Base-by-base conservation (phyloP, 805 yeast species). In the Wickerhamiella domercqiae region DNA sequence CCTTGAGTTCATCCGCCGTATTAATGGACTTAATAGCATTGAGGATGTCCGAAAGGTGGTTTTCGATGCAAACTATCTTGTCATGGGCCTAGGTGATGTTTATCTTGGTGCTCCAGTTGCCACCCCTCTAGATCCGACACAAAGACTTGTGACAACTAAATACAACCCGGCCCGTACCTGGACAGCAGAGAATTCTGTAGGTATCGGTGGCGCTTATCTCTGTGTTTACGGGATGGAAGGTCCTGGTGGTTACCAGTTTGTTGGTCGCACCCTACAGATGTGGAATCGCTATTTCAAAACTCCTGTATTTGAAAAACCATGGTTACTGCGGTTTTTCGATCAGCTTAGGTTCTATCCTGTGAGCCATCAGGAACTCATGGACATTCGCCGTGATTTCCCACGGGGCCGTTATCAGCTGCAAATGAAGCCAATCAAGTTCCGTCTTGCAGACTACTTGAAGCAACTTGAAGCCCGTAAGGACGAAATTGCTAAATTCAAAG, bases 91-190 rank as follows among this genome's bases (percentile, higher is more conserved):
- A 38, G 97, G 96, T 54, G 97, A 87, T 60, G 96, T 87, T 20
- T 86, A 84, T 63, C 66, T 87, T 50, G 96, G 96, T 34, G 95
- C 97, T 4, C 97, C 97, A 21, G 84, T 95, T 66, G 96, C 96
- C 2, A 93, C 86, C 48, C 96, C 97, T 30, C 69, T 86, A 49
- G 96, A 87, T 57, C 97, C 97, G 40, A 75, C 95, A 54, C 95
- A 84, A 50, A 70, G 95, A 54, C 69, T 83, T 42, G 62, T 86
- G 41, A 96, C 96, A 29, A 70, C 94, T 22, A 86, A 86, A 61
- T 87, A 86, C 62, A 86, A 86, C 55, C 97, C 97, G 24, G 79
- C 94, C 4, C 71, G 97, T 67, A 81, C 94, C 1, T 84, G 68
- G 63, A 86, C 97, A 2, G 94, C 94, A 29, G 82, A 82, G 54